phyloP scores from a whole-genome alignment of 2,329 filamentous ascomycete genomes.

The Cladobotryum mycophilum region DNA sequence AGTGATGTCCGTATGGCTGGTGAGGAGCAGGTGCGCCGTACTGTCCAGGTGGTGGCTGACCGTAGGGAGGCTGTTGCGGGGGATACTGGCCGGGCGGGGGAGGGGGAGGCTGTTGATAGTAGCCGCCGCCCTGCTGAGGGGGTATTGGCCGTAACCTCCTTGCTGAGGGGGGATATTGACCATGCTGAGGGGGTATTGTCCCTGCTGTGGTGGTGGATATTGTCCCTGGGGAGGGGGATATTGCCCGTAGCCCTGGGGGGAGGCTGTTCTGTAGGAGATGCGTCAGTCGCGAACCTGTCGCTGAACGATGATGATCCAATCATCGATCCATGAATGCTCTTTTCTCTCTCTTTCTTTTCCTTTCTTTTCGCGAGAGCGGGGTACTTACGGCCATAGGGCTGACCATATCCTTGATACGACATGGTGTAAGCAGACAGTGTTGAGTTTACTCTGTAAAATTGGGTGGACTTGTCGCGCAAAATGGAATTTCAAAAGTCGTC shows the following conservation, averaged over 20 bases:
- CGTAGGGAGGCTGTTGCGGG: conserved; percentile 19
- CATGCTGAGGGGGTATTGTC: conserved; percentile 15
- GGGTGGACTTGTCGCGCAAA: conserved; percentile 1
- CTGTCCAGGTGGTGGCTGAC: conserved; percentile 17
- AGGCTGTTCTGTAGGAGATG: conserved; percentile 22
- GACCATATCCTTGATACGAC: conserved; percentile 29
- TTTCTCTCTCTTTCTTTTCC: background rate
- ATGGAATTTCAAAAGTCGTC: background rate
- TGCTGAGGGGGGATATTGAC: conserved; percentile 13
- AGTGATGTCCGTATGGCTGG: conserved; percentile 14
- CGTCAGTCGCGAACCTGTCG: conserved; percentile 12
- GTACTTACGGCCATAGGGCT: conserved; percentile 31
- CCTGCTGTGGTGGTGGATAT: conserved; percentile 19
- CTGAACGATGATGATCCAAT: background rate
- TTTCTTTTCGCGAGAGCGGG: background rate
- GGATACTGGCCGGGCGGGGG: conserved; percentile 21
- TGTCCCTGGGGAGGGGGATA: conserved; percentile 26
- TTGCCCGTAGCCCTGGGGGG: conserved; percentile 36
- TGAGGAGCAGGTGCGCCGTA: conserved; percentile 28
- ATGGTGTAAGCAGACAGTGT: conserved; percentile 17
- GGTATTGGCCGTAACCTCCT: conserved; percentile 20
- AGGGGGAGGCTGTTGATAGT: conserved; percentile 23
- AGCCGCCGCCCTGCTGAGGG: conserved; percentile 24
- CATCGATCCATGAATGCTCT: background rate
- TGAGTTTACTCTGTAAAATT: background rate